Evolutionary conservation across 257 asterid species (phyloP), one percentile per base, ranked within the genome.

Genomic region (Ajuga chamaepitys): DNA sequence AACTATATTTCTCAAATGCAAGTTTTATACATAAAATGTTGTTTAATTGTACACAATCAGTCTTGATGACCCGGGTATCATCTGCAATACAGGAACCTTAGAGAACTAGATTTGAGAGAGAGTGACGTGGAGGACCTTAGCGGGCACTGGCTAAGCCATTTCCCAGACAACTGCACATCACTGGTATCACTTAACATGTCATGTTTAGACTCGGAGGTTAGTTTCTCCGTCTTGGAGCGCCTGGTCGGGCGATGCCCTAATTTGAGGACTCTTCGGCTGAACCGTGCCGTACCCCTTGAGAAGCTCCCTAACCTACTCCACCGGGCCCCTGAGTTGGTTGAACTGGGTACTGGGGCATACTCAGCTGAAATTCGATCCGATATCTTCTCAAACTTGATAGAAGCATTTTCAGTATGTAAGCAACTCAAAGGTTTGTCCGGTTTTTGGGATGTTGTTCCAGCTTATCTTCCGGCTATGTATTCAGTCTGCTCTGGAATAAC

Each of bases 101-200:
- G 75, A 60, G 88, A 82, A 73, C 72, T 85, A 25, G 89, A 85
- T 67, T 71, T 83, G 78, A 72, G 75, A 54, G 89, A 85, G 74
- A 72, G 87, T 71, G 87, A 80, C 45, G 89, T 78, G 73, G 87
- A 80, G 64, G 87, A 83, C 66, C 48, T 76, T 35, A 82, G 85
- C 26, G 89, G 85, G 51, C 87, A 80, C 25, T 85, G 93, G 89
- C 78, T 83, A 20, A 78, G 85, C 74, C 87, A 79, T 71, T 85
- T 85, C 67, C 87, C 93, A 0, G 80, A 79, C 64, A 77, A 45
- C 68, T 82, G 74, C 75, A 85, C 84, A 9, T 78, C 84, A 9
- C 78, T 85, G 34, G 87, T 76, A 20, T 81, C 85, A 3, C 88
- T 85, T 34, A 83, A 80, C 81, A 80, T 85, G 68, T 78, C 86